Evolutionary conservation across 345 rosid species (phyloP).

Genomic region (Ceriops tagal): DNA sequence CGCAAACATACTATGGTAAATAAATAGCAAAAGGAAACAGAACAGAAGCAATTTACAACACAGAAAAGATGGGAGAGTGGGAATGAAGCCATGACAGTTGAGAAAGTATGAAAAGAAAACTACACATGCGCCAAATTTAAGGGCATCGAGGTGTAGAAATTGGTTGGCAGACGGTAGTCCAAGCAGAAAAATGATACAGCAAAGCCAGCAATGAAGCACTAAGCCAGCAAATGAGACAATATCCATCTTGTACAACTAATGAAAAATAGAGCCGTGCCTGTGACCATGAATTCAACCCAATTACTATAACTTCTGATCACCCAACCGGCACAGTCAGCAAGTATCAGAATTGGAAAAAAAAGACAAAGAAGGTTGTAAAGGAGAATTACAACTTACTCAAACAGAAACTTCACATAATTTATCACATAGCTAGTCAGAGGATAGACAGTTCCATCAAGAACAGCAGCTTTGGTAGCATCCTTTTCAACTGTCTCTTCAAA

Average conservation of each 20-base stretch:
- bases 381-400: conserved; percentile 59
- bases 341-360: neutral
- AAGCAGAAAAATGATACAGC: neutral
- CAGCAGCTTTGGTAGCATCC: conserved; percentile 95
- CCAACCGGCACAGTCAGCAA: neutral
- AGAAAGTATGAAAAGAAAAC: neutral
- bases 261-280: no score
- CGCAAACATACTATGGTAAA: neutral
- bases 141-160: neutral
- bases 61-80: neutral
- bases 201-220: neutral
- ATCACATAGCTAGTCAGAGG: conserved; percentile 97
- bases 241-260: neutral
- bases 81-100: neutral
- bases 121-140: neutral
- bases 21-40: neutral
- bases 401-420: conserved; percentile 88
- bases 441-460: conserved; percentile 96
- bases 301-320: no score
- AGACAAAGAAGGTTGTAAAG: neutral
- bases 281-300: no score
- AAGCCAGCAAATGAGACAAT: neutral
- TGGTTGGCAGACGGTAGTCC: neutral
- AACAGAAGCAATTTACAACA: neutral
- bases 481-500: conserved; percentile 96